Evolutionary conservation across 1,284 basidiomycete species (phyloP), one percentile per base, ranked within the genome.

Genomic region (Spongiforma sp.): DNA sequence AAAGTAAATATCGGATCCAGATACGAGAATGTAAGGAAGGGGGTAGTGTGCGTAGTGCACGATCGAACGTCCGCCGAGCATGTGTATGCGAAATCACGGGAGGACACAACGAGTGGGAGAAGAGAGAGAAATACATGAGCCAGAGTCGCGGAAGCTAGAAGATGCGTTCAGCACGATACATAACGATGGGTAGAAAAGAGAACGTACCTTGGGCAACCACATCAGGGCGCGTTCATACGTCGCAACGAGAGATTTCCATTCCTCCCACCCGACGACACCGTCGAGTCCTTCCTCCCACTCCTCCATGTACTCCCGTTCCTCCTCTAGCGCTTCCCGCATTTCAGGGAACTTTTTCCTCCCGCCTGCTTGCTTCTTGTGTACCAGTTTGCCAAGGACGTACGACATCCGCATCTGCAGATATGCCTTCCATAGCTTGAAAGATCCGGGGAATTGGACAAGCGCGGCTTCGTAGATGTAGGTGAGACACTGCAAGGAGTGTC

Each of bases 381-480:
- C 78, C 17, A 80, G 82, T 67, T 84, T 92, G 0, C 97, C 98
- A 5, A 98, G 83, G 3, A 99, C 93, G 78, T 91, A 98, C 4
- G 86, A 84, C 83, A 94, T 92, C 30, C 98, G 87, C 76, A 91
- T 89, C 57, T 86, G 84, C 54, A 99, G 83, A 78, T 99, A 99
- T 1, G 93, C 88, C 73, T 94, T 95, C 98, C 98, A 99, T 56
- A 99, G 81, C 75, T 96, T 95, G 86, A 94, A 99, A 17, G 91
- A 94, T 21, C 86, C 88, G 1, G 97, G 93, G 73, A 98, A 98
- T 65, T 96, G 88, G 8, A 82, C 86, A 19, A 99, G 84, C 0
- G 96, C 96, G 37, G 95, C 85, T 79, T 99, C 98, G 76, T 98
- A 99, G 34, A 98, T 86, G 78, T 94, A 95, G 8, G 93, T 93